These are phyloP conservation scores for Daldinia sp. DNA, from an alignment of 2,329 filamentous ascomycete genomes.

Conservation along the genomic window DNA sequence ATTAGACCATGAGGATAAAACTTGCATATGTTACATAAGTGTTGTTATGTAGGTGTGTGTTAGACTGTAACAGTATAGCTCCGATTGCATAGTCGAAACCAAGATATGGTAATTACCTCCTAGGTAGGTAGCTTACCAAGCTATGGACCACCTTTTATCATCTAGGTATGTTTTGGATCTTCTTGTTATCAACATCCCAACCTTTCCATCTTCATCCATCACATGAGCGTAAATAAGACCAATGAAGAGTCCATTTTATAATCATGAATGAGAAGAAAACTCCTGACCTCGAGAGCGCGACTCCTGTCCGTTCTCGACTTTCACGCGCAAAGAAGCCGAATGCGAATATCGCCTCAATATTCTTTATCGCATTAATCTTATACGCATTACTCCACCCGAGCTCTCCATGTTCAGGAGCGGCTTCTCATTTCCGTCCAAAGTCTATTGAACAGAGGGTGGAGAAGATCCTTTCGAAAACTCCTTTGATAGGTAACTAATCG, in stretches of 20 bases:
- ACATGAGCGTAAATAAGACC: conserved; percentile 1
- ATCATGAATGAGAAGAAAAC: conserved; percentile 1
- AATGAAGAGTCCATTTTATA: conserved; percentile 9
- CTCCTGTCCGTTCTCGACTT: neutral
- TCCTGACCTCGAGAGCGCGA: conserved; percentile 5
- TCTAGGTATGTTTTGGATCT: neutral
- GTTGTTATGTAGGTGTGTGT: neutral
- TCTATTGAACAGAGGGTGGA: conserved; percentile 61
- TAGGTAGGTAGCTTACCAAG: conserved; percentile 28
- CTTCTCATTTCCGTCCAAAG: conserved; percentile 46
- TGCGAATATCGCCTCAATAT: neutral
- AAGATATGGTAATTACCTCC: conserved; percentile 2
- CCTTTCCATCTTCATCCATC: neutral
- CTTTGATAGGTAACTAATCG: conserved; percentile 61
- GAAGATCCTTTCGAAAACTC: conserved; percentile 59
- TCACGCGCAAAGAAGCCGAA: conserved; percentile 4
- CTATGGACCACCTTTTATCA: conserved; percentile 1
- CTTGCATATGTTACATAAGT: neutral
- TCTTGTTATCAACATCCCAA: neutral
- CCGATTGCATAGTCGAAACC: neutral
- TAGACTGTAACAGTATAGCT: conserved; percentile 5
- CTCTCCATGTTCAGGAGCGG: neutral
- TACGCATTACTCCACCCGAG: conserved; percentile 4
- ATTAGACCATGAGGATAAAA: neutral
- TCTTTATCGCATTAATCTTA: conserved; percentile 3